phyloP scores from a whole-genome alignment of 169 alveolate genomes.

The Plasmodium yoelii region DNA sequence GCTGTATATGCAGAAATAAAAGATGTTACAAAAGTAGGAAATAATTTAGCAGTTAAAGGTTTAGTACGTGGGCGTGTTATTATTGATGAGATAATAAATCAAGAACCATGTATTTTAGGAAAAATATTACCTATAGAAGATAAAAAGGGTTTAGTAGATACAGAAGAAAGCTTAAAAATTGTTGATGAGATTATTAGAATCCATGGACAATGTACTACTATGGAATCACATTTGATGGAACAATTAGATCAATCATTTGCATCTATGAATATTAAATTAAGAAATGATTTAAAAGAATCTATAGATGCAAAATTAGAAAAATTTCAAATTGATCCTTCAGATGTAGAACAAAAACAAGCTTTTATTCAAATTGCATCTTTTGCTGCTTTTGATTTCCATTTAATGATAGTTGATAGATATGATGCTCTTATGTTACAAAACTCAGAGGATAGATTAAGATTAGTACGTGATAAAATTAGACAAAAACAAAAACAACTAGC shows the following conservation, averaged over 20 bases:
- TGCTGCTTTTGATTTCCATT: constrained; percentile 86
- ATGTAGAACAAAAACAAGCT: constrained; percentile 81
- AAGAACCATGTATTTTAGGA: constrained; percentile 87
- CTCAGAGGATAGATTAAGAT: constrained; percentile 83
- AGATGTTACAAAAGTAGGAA: constrained; percentile 78
- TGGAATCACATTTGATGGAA: constrained; percentile 85
- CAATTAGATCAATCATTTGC: constrained; percentile 84
- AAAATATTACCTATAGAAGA: constrained; percentile 83
- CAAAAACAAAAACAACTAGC: constrained; percentile 83
- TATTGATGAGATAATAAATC: constrained; percentile 79
- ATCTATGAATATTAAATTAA: constrained; percentile 80
- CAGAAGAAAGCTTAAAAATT: constrained; percentile 82
- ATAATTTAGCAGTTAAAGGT: constrained; percentile 81
- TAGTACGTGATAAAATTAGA: constrained; percentile 82
- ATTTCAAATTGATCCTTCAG: constrained; percentile 81
- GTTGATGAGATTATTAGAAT: constrained; percentile 84
- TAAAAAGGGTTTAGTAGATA: constrained; percentile 78
- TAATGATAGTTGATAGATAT: constrained; percentile 84
- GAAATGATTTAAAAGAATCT: constrained; percentile 82
- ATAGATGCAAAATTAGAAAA: constrained; percentile 82
- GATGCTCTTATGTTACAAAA: constrained; percentile 85
- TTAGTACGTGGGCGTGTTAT: constrained; percentile 84
- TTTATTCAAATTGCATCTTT: constrained; percentile 86
- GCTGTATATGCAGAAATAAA: constrained; percentile 86
- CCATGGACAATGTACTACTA: constrained; percentile 79